Evolutionary conservation across 2,329 filamentous ascomycete genomes (phyloP), one percentile per base, ranked within the genome.

Genomic region (Polytolypa hystricis): DNA sequence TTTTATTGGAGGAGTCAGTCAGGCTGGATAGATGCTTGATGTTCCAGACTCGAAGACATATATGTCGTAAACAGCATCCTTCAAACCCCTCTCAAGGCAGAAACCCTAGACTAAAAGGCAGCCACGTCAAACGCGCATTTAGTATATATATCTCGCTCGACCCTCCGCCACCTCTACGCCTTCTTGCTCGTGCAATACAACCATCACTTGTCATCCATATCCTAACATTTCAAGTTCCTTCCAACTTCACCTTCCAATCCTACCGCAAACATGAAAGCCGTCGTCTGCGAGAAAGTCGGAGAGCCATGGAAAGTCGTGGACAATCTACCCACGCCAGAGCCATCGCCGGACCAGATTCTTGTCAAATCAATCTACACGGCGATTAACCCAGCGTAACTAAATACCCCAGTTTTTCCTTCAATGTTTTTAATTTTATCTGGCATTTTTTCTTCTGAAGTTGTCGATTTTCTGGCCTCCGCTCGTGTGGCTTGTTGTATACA

Each of bases 321-420:
- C 25, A 30, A 42, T 21, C 31, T 42, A 9, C 27, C 21, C 4
- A 28, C 33, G 9, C 38, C 38, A 10, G 35, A 42, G 26, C 41
- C 41, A n/a, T 35, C 30, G 11, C 38, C 40, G 27, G 47, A 44
- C 26, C 52, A 58, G 37, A 41, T 57, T 12, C 48, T 58, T 10
- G 51, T 58, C 30, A 56, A 55, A 37, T 46, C 47, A 1, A 41
- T 56, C 12, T 56, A 51, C 35, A 46, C 46, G 3, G 53, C 51
- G 10, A 46, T 58, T 19, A 56, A 56, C 39, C 54, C 54, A 11
- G 52, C 52, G 53, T 56, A 47, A 37, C 47, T 43, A 9, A 14
- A 19, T 25, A 11, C 12, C 14, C 15, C 20, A 20, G n/a, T 33
- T 21, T 29, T 26, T 35, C 12, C 15, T 12, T 5, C 23, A 3